A percentile compares a stretch with the other conserved stretches of the same genome.
Conservation (phyloP, 1,139 yeast genomes). For the Hanseniaspora uvarum region DNA sequence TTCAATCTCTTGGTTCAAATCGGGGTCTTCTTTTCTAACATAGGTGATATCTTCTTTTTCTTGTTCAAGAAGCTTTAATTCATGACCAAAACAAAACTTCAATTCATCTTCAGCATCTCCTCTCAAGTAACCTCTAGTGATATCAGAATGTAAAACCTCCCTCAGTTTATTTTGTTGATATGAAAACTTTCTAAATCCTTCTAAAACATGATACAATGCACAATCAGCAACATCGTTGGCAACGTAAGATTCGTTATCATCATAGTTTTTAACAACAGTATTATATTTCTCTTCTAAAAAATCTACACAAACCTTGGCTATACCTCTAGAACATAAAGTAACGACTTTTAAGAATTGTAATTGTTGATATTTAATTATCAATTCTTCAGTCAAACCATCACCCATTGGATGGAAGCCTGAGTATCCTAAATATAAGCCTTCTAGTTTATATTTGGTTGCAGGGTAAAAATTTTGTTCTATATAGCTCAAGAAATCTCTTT, state of each 20-base stretch:
- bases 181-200: conserved; percentile 49
- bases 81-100: conserved; percentile 38
- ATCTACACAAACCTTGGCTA: conserved; percentile 26
- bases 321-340: conserved; percentile 28
- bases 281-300: conserved; percentile 21
- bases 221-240: conserved; percentile 67
- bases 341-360: conserved; percentile 26
- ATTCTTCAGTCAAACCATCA: conserved; percentile 27
- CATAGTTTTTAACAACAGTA: conserved; percentile 22
- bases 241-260: conserved; percentile 21
- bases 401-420: conserved; percentile 26
- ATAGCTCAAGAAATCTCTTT: conserved; percentile 21
- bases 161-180: conserved; percentile 34
- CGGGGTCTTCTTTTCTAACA: not conserved
- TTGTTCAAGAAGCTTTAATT: conserved; percentile 17
- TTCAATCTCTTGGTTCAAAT: not conserved
- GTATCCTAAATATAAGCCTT: conserved; percentile 28
- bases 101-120: conserved; percentile 26
- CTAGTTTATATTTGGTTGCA: conserved; percentile 20
- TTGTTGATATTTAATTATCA: conserved; percentile 22
- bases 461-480: conserved; percentile 20
- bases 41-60: not conserved
- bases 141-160: conserved; percentile 35
- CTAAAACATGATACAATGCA: conserved; percentile 55
- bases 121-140: conserved; percentile 25